Evolutionary conservation across 768 basidiomycete species (phyloP), one percentile per base, ranked within the genome.

Genomic region (Pholiota molesta): DNA sequence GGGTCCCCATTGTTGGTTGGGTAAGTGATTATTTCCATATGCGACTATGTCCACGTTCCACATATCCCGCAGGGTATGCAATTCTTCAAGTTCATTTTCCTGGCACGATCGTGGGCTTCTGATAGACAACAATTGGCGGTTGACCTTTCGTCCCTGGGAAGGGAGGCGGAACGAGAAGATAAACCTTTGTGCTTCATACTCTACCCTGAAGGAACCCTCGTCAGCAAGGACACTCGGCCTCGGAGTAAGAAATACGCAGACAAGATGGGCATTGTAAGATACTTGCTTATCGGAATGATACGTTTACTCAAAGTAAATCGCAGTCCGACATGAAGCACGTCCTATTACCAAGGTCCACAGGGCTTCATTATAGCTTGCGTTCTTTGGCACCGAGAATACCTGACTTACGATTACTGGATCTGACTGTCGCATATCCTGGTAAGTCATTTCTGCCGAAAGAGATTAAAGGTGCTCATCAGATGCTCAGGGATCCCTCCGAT

Each of bases 141-240:
- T 21, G 82, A 86, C 60, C 82, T 97, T 21, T 85, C 88, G 0
- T 79, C 84, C 45, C 78, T 97, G 14, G 95, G 89, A 1, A 81
- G 80, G 55, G 82, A 82, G 33, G 88, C 90, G n/a, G 85, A 90
- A 69, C 74, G 82, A 55, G 80, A 86, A 69, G 83, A 90, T 64
- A 85, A 81, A 26, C 90, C 94, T 0, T 79, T 97, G 45, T 88
- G 89, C 63, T 86, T 97, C 67, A 80, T 98, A 59, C 81, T 98
- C 51, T 99, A 96, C 73, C 97, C 97, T 0, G 97, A 99, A 73
- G 97, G 97, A 31, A 98, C 97, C 4, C 88, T 99, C 28, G 90
- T 96, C 14, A 95, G 93, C 73, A 83, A 85, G 64, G 80, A 95
- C 63, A 99, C 96, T 4, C 76, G 94, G 52, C 94, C 94, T 0